Evolutionary conservation across 495 filamentous ascomycete species (phyloP).

Genomic region (Pyronema omphalodes): DNA sequence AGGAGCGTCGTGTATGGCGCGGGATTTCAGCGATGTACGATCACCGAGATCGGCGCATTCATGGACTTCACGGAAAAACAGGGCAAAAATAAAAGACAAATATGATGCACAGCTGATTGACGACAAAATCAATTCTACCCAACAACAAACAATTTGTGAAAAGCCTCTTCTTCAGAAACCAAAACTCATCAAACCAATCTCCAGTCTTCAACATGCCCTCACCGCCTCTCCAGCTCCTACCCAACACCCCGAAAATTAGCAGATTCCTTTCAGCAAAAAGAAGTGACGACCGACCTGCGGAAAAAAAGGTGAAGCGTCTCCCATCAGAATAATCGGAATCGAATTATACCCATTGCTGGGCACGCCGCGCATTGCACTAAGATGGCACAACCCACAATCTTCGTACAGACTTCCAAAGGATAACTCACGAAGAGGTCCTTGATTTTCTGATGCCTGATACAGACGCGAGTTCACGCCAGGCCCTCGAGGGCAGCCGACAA

Average conservation of each 20-base stretch:
- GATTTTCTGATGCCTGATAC: conserved; percentile 99
- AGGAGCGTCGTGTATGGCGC: too few species aligned
- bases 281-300: conserved; percentile 38
- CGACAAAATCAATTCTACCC: too few species aligned
- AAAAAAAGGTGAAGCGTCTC: conserved; percentile 49
- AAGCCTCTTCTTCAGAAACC: too few species aligned
- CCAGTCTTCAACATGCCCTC: neutral
- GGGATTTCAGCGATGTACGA: too few species aligned
- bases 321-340: conserved; percentile 96
- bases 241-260: conserved; percentile 5
- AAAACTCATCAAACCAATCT: too few species aligned
- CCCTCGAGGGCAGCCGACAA: conserved; percentile 64
- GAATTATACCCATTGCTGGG: conserved; percentile 57
- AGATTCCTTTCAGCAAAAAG: neutral
- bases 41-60: too few species aligned
- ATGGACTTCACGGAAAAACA: too few species aligned
- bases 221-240: neutral
- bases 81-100: too few species aligned
- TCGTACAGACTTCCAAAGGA: conserved; percentile 56
- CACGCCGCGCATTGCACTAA: conserved; percentile 99
- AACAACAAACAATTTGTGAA: too few species aligned
- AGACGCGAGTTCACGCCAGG: conserved; percentile 80
- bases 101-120: too few species aligned
- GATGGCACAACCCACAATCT: conserved; percentile 77
- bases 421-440: conserved; percentile 28